Conservation (phyloP, 805 yeast genomes). For the Cyberlindnera maritima region DNA sequence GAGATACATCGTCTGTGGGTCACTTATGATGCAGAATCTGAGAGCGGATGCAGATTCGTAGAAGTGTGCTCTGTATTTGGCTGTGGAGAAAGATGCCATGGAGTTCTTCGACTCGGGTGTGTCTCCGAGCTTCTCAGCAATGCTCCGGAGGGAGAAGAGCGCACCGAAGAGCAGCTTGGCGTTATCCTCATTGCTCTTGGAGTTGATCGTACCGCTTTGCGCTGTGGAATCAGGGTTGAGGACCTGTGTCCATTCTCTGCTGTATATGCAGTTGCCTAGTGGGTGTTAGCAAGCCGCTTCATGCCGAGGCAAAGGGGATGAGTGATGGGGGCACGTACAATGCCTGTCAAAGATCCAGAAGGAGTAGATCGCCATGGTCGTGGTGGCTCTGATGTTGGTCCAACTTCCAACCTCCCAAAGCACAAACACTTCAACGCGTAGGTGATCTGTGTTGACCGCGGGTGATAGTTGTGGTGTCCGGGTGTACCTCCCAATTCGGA, state of each 20-base stretch:
- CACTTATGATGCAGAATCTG: constrained; percentile 73
- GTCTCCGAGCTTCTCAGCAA: constrained; percentile 54
- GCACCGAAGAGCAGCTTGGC: constrained; percentile 86
- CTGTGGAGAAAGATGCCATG: constrained; percentile 61
- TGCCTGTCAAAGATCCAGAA: constrained; percentile 92
- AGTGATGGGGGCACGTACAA: constrained; percentile 37
- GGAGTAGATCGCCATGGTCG: constrained; percentile 68
- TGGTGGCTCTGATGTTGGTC: not conserved
- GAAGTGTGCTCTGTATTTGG: constrained; percentile 75
- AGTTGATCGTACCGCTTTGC: constrained; percentile 41
- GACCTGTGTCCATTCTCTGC: constrained; percentile 62
- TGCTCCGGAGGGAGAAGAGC: constrained; percentile 71
- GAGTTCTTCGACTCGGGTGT: constrained; percentile 32
- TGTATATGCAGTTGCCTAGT: constrained; percentile 69
- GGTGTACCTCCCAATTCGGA: not conserved
- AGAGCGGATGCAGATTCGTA: constrained; percentile 78
- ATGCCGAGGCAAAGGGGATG: not conserved
- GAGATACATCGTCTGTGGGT: constrained; percentile 53
- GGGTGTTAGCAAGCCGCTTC: not conserved
- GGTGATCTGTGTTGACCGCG: not conserved
- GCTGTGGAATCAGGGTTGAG: constrained; percentile 14
- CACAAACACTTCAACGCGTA: not conserved
- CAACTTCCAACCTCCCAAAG: not conserved
- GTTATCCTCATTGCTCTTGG: constrained; percentile 60
- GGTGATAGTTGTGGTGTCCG: constrained; percentile 4